phyloP scores from a whole-genome alignment of 306 rosid genomes.

The Morella rubra region DNA sequence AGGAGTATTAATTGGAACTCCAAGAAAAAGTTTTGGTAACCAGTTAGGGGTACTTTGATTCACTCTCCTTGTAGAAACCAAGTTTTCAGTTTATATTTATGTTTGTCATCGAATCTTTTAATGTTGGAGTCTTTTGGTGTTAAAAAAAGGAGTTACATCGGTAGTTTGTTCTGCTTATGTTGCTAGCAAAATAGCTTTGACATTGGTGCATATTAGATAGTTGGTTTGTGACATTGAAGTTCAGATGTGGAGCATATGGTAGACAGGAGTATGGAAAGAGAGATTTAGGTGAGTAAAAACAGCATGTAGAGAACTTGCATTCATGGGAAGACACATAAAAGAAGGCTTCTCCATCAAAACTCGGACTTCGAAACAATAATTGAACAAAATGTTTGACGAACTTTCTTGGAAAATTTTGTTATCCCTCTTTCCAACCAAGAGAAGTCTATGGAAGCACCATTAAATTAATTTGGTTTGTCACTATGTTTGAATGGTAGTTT shows the following conservation, averaged over 20 bases:
- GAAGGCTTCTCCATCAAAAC: background rate
- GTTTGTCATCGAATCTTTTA: background rate
- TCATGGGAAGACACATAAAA: background rate
- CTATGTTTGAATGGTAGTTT: background rate
- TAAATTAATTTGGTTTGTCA: background rate
- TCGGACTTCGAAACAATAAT: background rate
- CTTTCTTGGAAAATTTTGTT: background rate
- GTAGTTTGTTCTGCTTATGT: background rate
- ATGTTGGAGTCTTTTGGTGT: background rate
- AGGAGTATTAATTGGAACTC: background rate
- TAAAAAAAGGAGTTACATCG: background rate
- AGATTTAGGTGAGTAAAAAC: background rate
- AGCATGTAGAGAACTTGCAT: no score
- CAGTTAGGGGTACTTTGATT: background rate
- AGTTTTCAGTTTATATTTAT: no score
- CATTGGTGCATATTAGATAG: background rate
- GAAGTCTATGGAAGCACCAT: background rate
- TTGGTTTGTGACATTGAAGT: background rate
- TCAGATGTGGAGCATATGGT: background rate
- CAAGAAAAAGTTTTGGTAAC: background rate
- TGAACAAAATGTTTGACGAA: background rate
- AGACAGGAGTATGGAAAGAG: background rate
- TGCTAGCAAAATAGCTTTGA: background rate
- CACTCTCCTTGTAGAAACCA: background rate
- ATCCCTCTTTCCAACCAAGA: background rate